Evolutionary conservation across 176 grass and related monocot genomes (phyloP), one percentile per base, ranked within the genome.

Genomic region (Oryza brachyantha): DNA sequence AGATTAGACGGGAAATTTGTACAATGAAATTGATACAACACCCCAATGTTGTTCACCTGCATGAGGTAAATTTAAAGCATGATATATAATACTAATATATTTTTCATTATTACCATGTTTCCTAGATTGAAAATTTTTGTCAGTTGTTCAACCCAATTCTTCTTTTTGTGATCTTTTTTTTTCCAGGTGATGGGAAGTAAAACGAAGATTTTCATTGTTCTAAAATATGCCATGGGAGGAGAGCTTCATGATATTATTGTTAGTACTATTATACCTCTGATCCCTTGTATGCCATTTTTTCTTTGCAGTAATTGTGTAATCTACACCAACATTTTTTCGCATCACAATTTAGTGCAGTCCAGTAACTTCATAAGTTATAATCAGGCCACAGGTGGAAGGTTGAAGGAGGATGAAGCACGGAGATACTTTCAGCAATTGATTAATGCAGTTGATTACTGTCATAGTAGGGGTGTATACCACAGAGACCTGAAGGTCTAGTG

Each of bases 231-330:
- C 76, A 99, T 90, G 26, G 96, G 96, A 61, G 96, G 96, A 93
- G 96, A 99, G 79, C 86, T 99, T 73, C 94, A 95, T 79, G 92
- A 99, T 81, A 99, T 91, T 74, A 92, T 99, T 86, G 96, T 99
- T 95, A 85, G 96, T 82, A 60, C 14, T 7, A 43, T 77, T 31
- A n/a, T 52, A 52, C 1, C 48, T n/a, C 48, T 21, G 1, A 52
- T 52, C 6, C 19, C 0, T n/a, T 52, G 48, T 19, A 52, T 52
- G 48, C 6, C 48, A 52, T n/a, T 52, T 52, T 52, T 52, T 1
- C 48, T n/a, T 3, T 52, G 19, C 19, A 52, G 2, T 52, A 52
- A 7, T 19, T 7, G 48, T 21, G 48, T 52, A 46, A 9, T 41
- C 17, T n/a, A 8, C 39, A 21, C 17, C 48, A 52, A 17, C 8